phyloP scores from a whole-genome alignment of 805 yeast species.

The Maudiozyma serrabonitensis region DNA sequence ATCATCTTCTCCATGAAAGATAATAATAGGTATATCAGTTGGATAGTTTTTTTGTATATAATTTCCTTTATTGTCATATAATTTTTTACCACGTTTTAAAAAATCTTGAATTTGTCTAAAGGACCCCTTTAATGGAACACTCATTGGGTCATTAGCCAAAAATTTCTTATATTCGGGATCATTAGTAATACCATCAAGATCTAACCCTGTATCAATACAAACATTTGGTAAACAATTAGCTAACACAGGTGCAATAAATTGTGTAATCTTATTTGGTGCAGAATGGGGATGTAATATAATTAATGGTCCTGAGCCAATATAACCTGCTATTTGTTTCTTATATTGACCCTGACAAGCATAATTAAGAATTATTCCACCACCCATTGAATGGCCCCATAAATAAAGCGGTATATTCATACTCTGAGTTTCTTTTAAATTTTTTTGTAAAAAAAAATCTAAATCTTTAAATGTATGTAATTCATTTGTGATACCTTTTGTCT shows the following conservation, averaged over 20 bases:
- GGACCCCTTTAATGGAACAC: constrained; percentile 43
- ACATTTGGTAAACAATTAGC: constrained; percentile 38
- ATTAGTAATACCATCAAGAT: constrained; percentile 44
- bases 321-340: constrained; percentile 37
- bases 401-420: constrained; percentile 29
- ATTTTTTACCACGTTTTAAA: constrained; percentile 47
- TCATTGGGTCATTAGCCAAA: constrained; percentile 34
- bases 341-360: constrained; percentile 50
- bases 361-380: constrained; percentile 62
- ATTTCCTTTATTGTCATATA: constrained; percentile 33
- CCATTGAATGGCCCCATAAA: constrained; percentile 71
- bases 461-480: constrained; percentile 50
- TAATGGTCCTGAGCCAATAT: constrained; percentile 51
- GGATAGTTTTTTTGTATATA: constrained; percentile 25
- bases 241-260: constrained; percentile 33
- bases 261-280: constrained; percentile 40
- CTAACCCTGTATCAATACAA: constrained; percentile 45
- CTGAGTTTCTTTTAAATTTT: constrained; percentile 16
- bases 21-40: constrained; percentile 37
- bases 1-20: constrained; percentile 59
- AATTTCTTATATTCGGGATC: constrained; percentile 39
- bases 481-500: constrained; percentile 44
- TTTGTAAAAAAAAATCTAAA: constrained; percentile 40
- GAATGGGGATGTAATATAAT: constrained; percentile 49
- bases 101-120: constrained; percentile 50